phyloP scores from a whole-genome alignment of 192 early-diverging fungal species.

The Coemansia sp. region DNA sequence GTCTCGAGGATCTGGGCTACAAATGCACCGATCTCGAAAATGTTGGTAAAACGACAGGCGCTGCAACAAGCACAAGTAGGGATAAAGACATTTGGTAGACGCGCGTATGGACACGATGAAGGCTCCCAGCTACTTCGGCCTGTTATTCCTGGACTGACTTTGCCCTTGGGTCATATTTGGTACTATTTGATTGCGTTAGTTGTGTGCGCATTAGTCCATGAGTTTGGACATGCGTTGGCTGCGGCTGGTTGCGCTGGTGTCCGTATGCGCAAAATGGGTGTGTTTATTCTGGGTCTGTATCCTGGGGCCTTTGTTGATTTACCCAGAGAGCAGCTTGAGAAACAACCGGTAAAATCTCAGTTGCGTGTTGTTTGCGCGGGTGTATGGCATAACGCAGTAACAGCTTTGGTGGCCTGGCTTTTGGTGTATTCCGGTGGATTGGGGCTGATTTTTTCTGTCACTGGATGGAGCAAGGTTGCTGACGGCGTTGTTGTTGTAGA shows the following conservation, averaged over 20 bases:
- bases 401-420: constrained; percentile 20
- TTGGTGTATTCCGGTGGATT: constrained; percentile 31
- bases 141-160: constrained; percentile 42
- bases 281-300: constrained; percentile 39
- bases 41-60: no score
- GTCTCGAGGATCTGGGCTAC: not conserved
- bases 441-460: constrained; percentile 2
- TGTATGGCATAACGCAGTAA: constrained; percentile 49
- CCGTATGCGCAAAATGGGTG: constrained; percentile 19
- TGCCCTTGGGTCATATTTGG: constrained; percentile 36
- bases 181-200: constrained; percentile 32
- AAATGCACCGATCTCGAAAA: no score
- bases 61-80: not conserved
- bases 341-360: not conserved
- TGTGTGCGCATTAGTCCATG: constrained; percentile 28
- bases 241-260: constrained; percentile 14
- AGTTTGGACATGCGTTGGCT: constrained; percentile 45
- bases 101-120: not conserved
- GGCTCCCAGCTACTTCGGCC: constrained; percentile 17
- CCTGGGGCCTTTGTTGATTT: constrained; percentile 48
- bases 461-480: constrained; percentile 16
- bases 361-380: constrained; percentile 42
- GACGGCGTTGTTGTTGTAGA: constrained; percentile 33
- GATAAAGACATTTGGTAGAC: not conserved
- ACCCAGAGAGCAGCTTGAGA: constrained; percentile 24